These are phyloP conservation scores for Colletotrichum truncatum DNA, from an alignment of 2,329 filamentous ascomycete genomes.

Conservation along the genomic window DNA sequence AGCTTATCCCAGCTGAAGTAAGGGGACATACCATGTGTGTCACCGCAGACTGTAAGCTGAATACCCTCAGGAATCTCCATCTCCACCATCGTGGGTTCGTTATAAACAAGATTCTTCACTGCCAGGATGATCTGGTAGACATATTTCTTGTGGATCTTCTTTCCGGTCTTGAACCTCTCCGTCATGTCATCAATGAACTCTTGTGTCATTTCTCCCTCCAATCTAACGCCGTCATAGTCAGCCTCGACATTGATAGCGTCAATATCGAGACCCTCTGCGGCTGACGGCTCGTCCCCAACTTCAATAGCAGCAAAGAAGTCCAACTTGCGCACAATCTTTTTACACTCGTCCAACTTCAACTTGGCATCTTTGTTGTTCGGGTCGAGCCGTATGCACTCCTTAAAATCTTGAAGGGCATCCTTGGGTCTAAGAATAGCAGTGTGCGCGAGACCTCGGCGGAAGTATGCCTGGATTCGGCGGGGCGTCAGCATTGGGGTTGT, in stretches of 20 bases:
- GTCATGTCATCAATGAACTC: conserved; percentile 99
- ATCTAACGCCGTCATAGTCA: conserved; percentile 83
- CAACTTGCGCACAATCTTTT: conserved; percentile 91
- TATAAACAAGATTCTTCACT: conserved; percentile 88
- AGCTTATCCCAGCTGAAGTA: background rate
- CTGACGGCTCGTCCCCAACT: conserved; percentile 89
- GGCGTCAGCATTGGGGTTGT: conserved; percentile 28
- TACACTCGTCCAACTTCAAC: conserved; percentile 90
- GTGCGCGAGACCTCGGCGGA: conserved; percentile 89
- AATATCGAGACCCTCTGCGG: conserved; percentile 88
- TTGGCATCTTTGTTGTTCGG: conserved; percentile 91
- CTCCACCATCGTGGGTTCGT: conserved; percentile 97
- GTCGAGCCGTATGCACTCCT: conserved; percentile 86
- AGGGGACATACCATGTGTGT: conserved; percentile 81
- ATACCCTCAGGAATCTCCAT: conserved; percentile 81
- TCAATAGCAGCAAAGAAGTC: conserved; percentile 97
- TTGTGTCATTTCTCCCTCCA: conserved; percentile 88
- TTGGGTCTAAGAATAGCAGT: conserved; percentile 89
- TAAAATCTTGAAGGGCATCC: conserved; percentile 93
- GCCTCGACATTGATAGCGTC: conserved; percentile 85
- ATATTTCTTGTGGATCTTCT: conserved; percentile 95
- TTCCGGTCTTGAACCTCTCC: conserved; percentile 92
- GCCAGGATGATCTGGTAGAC: conserved; percentile 95
- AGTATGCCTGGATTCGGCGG: conserved; percentile 76
- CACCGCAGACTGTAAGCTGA: conserved; percentile 92